Evolutionary conservation across 495 filamentous ascomycete species (phyloP).

Genomic region (Podospora pseudopauciseta): DNA sequence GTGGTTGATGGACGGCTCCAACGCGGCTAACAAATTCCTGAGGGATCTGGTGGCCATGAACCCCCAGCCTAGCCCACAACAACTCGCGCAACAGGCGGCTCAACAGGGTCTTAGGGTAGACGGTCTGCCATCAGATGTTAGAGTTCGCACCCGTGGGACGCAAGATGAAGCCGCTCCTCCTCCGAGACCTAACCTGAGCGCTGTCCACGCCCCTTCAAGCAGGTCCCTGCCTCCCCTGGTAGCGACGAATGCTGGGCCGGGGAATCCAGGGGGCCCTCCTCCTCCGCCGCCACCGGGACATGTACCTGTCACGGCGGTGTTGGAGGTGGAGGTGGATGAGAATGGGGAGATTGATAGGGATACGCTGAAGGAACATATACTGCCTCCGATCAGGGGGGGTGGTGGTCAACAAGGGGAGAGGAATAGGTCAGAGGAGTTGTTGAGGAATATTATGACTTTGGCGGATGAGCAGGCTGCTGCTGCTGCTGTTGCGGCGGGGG

Average conservation of each 20-base stretch:
- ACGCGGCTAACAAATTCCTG: constrained; percentile 72
- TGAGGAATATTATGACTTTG: not conserved
- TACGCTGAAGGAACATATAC: constrained; percentile 13
- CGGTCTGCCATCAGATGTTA: constrained; percentile 44
- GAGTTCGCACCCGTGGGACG: constrained; percentile 34
- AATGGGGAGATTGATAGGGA: not conserved
- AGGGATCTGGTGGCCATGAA: constrained; percentile 51
- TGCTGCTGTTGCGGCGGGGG: constrained; percentile 1
- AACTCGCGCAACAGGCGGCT: constrained; percentile 4
- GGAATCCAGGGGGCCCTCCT: not conserved
- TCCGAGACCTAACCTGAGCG: not conserved
- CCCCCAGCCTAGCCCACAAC: constrained; percentile 28
- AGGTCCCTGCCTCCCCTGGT: constrained; percentile 8
- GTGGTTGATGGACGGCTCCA: constrained; percentile 80
- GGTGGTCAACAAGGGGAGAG: not conserved
- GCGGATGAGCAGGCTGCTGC: not conserved
- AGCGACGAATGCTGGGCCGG: not conserved
- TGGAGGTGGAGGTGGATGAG: not conserved
- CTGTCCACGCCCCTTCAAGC: not conserved
- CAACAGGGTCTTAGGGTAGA: constrained; percentile 34
- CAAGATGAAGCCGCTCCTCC: constrained; percentile 13
- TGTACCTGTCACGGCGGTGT: not conserved
- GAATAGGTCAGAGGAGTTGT: not conserved
- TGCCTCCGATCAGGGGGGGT: constrained; percentile 21
- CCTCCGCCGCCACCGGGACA: not conserved